Percentiles rank a stretch among this genome's conserved stretches.
Conservation (phyloP, 1,139 yeast species). For the Debaryomycetaceae sp. region DNA sequence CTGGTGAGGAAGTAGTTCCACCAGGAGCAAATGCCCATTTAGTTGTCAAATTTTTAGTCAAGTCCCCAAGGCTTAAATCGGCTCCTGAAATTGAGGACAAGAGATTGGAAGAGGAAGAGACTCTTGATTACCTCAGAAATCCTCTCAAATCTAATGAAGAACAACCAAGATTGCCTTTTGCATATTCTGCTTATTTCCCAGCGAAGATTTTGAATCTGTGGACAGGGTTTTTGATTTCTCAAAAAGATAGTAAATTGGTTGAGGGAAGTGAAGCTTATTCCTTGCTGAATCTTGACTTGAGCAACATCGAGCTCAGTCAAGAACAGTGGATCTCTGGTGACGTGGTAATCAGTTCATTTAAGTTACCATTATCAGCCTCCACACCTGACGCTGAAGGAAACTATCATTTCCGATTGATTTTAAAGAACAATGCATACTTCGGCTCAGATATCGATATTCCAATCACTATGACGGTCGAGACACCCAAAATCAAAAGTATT, state of each 20-base stretch:
- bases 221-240: slow-evolving; percentile 66
- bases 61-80: slow-evolving; percentile 66
- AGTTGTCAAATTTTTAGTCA: slow-evolving; percentile 69
- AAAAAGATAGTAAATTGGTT: slow-evolving; percentile 73
- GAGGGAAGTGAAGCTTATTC: slow-evolving; percentile 58
- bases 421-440: slow-evolving; percentile 66
- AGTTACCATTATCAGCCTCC: slow-evolving; percentile 66
- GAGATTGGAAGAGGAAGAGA: slow-evolving; percentile 43
- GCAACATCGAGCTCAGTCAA: slow-evolving; percentile 53
- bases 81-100: slow-evolving; percentile 46
- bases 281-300: slow-evolving; percentile 52
- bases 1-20: slow-evolving; percentile 79
- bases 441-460: slow-evolving; percentile 73
- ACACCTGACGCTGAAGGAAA: slow-evolving; percentile 67
- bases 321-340: slow-evolving; percentile 42
- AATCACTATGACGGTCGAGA: slow-evolving; percentile 55
- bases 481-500: slow-evolving; percentile 22
- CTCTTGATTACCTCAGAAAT: slow-evolving; percentile 64
- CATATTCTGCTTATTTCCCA: slow-evolving; percentile 78
- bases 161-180: slow-evolving; percentile 64
- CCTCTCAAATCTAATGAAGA: slow-evolving; percentile 64
- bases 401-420: slow-evolving; percentile 59
- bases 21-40: slow-evolving; percentile 76
- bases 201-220: slow-evolving; percentile 50
- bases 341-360: slow-evolving; percentile 65